phyloP scores from a whole-genome alignment of 495 filamentous ascomycete genomes.

The Chaetomidium leptoderma region DNA sequence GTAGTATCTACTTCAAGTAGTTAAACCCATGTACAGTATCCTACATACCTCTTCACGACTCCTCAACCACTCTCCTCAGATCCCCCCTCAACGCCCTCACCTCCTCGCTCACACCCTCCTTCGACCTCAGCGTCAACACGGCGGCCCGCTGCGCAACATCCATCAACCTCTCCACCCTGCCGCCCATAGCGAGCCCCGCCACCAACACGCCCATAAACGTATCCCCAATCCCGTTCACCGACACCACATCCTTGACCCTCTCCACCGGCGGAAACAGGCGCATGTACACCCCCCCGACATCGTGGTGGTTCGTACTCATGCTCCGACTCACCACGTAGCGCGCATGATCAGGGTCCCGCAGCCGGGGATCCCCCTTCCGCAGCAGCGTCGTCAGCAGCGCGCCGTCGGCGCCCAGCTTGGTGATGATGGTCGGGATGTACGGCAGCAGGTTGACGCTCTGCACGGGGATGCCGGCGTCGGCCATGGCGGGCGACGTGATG shows the following conservation, averaged over 20 bases:
- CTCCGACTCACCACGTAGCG: constrained; percentile 64
- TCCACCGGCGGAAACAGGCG: constrained; percentile 67
- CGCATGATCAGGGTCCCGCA: constrained; percentile 56
- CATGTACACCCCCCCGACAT: constrained; percentile 83
- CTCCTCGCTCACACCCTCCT: constrained; percentile 61
- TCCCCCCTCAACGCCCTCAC: constrained; percentile 36
- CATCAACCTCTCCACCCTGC: constrained; percentile 46
- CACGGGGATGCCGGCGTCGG: constrained; percentile 78
- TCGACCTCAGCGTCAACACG: constrained; percentile 65
- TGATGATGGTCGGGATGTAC: constrained; percentile 73
- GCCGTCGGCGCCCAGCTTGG: constrained; percentile 78
- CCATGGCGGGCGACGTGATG: constrained; percentile 56
- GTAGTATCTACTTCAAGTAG: neutral
- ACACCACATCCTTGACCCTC: constrained; percentile 66
- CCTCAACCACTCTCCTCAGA: constrained; percentile 23
- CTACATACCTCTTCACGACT: neutral
- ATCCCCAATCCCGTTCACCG: constrained; percentile 92
- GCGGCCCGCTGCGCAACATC: constrained; percentile 70
- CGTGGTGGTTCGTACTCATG: constrained; percentile 42
- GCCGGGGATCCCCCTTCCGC: constrained; percentile 54
- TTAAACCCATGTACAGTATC: neutral
- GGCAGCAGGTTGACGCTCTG: constrained; percentile 81
- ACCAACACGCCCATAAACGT: constrained; percentile 82
- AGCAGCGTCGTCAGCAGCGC: constrained; percentile 73
- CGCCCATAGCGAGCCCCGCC: constrained; percentile 55